These are phyloP conservation scores for Boletus rubropictus DNA, from an alignment of 768 basidiomycete genomes.

Conservation along the genomic window DNA sequence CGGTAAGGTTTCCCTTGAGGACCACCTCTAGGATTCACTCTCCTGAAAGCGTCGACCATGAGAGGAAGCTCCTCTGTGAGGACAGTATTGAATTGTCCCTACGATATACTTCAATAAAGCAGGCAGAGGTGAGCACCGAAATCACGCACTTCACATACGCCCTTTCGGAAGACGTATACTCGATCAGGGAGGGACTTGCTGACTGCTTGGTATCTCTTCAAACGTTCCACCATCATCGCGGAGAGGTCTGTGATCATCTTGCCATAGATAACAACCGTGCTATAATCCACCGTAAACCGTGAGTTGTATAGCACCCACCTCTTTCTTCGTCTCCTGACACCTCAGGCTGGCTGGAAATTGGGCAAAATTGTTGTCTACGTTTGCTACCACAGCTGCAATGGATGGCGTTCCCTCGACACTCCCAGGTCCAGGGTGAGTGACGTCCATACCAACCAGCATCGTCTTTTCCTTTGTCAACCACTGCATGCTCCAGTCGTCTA, in stretches of 20 bases:
- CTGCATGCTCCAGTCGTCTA: slow-evolving; percentile 48
- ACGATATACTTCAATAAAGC: background rate
- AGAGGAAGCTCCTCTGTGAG: slow-evolving; percentile 55
- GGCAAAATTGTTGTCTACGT: slow-evolving; percentile 59
- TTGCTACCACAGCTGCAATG: slow-evolving; percentile 80
- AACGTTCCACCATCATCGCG: slow-evolving; percentile 67
- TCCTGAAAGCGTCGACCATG: slow-evolving; percentile 54
- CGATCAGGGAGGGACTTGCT: slow-evolving; percentile 59
- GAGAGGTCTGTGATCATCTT: slow-evolving; percentile 69
- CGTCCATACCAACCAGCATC: slow-evolving; percentile 84
- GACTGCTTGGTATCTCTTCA: slow-evolving; percentile 50
- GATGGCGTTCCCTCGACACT: slow-evolving; percentile 71
- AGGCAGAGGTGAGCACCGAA: background rate
- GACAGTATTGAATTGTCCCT: slow-evolving; percentile 73
- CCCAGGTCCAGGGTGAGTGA: slow-evolving; percentile 70
- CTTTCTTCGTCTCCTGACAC: slow-evolving; percentile 45
- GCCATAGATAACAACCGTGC: background rate
- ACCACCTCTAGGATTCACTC: slow-evolving; percentile 37
- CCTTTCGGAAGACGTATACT: slow-evolving; percentile 72
- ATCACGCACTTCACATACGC: slow-evolving; percentile 65
- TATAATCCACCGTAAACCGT: background rate
- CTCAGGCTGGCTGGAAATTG: slow-evolving; percentile 74
- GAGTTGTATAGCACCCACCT: slow-evolving; percentile 14
- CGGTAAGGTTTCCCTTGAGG: slow-evolving; percentile 44
- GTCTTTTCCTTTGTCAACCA: slow-evolving; percentile 67